Evolutionary conservation across 257 asterid species (phyloP), one percentile per base, ranked within the genome.

Genomic region (Plantago elongata): DNA sequence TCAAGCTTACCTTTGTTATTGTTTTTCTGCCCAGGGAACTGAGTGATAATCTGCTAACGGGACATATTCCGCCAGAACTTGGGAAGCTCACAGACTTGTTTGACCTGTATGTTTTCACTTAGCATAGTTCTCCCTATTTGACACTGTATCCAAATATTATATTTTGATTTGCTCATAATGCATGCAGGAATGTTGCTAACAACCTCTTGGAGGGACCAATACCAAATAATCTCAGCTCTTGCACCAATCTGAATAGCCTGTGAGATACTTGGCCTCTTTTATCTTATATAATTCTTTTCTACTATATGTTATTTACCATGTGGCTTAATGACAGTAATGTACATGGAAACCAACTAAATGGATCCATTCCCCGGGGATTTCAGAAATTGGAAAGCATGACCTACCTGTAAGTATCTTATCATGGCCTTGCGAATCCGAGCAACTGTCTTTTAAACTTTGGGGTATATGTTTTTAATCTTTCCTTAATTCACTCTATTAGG

Each of bases 221-320:
- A 51, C 96, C 99, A 0, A 90, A 85, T 61, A 93, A 89, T 76
- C 89, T 93, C 27, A 89, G 99, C 84, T 89, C 97, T 0, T 93
- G 99, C 57, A 80, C 86, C 52, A 93, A 87, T 73, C 86, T 93
- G 66, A 93, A 93, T 73, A 89, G 96, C 89, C 96, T 93, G 99
- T 93, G 71, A 87, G 98, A 13, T 34, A 7, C 54, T 15, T 13
- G 27, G 5, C 40, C 12, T 11, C 29, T 9, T 7, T 15, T 17
- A 13, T 13, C 37, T 18, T 44, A 64, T 13, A 5, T 42, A n/a
- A n/a, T n/a, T 17, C 16, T 10, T 11, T 66, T 52, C 14, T 30
- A 17, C 45, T 11, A 22, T 54, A 11, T 10, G 8, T 45, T 29
- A 46, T 51, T 54, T 45, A 57, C 62, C 37, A 38, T 18, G 56